A percentile compares a stretch with the other conserved stretches of the same genome.
phyloP scores from a whole-genome alignment of 2,329 filamentous ascomycete genomes.

The Penicillium hesseltinei region DNA sequence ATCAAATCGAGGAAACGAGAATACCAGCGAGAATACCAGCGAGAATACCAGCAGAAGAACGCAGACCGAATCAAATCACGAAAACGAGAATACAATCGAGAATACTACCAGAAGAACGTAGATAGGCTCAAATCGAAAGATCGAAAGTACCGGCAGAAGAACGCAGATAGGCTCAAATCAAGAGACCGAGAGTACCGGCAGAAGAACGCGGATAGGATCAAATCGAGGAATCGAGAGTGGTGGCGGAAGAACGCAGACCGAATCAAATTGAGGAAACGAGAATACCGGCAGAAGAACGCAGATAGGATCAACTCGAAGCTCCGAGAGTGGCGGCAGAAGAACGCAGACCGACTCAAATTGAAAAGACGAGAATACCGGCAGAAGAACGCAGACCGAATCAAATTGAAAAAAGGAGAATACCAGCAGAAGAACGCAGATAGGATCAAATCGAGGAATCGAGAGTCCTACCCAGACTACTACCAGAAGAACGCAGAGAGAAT shows the following conservation, averaged over 20 bases:
- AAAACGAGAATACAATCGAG: background rate
- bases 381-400: background rate
- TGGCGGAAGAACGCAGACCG: background rate
- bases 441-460: rapidly evolving
- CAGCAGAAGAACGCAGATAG: background rate
- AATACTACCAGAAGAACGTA: background rate
- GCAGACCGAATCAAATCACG: rapidly evolving
- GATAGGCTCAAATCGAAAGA: background rate
- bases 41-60: rapidly evolving
- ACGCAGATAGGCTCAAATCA: background rate
- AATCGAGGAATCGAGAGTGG: too few species aligned
- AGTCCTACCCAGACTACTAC: too few species aligned
- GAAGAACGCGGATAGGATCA: too few species aligned
- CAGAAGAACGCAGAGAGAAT: background rate
- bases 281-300: background rate
- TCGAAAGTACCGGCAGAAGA: background rate
- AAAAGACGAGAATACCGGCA: rapidly evolving
- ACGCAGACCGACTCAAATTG: background rate
- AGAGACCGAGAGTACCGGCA: rapidly evolving
- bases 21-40: background rate
- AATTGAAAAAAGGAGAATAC: background rate
- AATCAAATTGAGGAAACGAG: rapidly evolving
- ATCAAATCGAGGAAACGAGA: background rate
- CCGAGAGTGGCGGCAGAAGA: rapidly evolving
- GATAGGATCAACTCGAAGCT: background rate